These are phyloP conservation scores for Fraxinus xanthoxyloides DNA, from an alignment of 305 asterid genomes.

Conservation along the genomic window DNA sequence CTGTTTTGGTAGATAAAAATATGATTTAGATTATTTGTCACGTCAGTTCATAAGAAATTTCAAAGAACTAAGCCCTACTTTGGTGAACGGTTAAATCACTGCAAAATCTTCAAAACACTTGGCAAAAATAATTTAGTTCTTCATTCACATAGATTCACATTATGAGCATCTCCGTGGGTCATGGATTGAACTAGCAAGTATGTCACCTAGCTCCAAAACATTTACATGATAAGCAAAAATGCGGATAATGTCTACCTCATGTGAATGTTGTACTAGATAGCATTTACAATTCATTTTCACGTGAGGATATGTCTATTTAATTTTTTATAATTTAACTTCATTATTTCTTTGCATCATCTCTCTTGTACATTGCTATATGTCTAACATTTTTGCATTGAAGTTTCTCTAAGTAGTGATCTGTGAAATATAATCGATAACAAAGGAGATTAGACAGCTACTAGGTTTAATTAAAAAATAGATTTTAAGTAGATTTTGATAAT, in stretches of 20 bases:
- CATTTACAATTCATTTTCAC: too few species aligned
- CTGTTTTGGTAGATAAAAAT: not conserved
- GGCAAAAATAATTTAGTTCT: not conserved
- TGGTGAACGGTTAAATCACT: not conserved
- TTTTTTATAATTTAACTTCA: not conserved
- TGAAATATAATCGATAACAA: not conserved
- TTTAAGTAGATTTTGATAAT: not conserved
- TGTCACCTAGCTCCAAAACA: not conserved
- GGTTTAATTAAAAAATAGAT: too few species aligned
- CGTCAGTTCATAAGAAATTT: not conserved
- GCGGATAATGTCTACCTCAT: not conserved
- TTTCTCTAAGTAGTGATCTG: not conserved
- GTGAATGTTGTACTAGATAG: not conserved
- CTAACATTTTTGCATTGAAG: not conserved
- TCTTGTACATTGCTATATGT: not conserved
- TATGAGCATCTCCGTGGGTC: not conserved
- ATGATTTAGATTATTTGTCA: not conserved
- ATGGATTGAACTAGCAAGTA: not conserved
- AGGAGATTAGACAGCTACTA: not conserved
- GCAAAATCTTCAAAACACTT: not conserved
- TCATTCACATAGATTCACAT: not conserved
- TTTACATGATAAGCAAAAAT: not conserved
- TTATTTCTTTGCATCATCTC: not conserved
- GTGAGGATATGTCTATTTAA: too few species aligned
- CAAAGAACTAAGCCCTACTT: not conserved